A percentile compares a stretch with the other conserved stretches of the same genome.
Evolutionary conservation across 495 filamentous ascomycete genomes (phyloP).

Genomic region (Symbiotaphrina buchneri): DNA sequence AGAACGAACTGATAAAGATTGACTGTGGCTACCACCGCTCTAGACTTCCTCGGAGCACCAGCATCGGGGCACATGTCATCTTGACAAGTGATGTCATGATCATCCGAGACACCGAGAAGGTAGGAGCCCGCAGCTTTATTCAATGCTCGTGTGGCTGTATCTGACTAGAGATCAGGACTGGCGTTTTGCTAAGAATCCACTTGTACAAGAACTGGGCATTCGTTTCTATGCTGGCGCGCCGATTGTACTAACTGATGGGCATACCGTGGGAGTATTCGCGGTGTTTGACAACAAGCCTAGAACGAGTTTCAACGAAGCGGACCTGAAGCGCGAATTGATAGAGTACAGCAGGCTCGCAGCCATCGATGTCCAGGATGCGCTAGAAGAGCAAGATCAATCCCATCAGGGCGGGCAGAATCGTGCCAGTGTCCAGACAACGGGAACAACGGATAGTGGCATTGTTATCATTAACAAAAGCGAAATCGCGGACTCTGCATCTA

Average conservation of each 20-base stretch:
- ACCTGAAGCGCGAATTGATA: slow-evolving; percentile 10
- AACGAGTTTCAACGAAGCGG: slow-evolving; percentile 10
- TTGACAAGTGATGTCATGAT: slow-evolving; percentile 14
- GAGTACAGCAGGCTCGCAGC: too few species aligned
- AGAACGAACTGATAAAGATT: slow-evolving; percentile 13
- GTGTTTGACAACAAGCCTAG: slow-evolving; percentile 13
- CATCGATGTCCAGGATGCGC: too few species aligned
- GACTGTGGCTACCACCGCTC: slow-evolving; percentile 11
- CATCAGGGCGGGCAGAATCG: too few species aligned
- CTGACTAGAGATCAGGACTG: slow-evolving; percentile 13
- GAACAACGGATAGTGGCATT: too few species aligned
- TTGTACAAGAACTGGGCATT: slow-evolving; percentile 12
- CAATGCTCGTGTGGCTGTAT: neutral
- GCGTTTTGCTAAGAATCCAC: slow-evolving; percentile 14
- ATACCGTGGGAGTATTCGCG: slow-evolving; percentile 15
- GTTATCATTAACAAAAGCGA: too few species aligned
- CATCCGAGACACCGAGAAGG: slow-evolving; percentile 15
- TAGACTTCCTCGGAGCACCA: slow-evolving; percentile 9
- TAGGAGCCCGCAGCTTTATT: slow-evolving; percentile 5
- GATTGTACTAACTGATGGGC: slow-evolving; percentile 12
- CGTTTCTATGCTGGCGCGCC: slow-evolving; percentile 20
- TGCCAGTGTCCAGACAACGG: too few species aligned
- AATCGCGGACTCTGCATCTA: too few species aligned
- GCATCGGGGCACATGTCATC: slow-evolving; percentile 17
- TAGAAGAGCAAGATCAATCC: too few species aligned